Base-by-base conservation (phyloP, 1,139 yeast species). In the Protomyces macrosporus region DNA sequence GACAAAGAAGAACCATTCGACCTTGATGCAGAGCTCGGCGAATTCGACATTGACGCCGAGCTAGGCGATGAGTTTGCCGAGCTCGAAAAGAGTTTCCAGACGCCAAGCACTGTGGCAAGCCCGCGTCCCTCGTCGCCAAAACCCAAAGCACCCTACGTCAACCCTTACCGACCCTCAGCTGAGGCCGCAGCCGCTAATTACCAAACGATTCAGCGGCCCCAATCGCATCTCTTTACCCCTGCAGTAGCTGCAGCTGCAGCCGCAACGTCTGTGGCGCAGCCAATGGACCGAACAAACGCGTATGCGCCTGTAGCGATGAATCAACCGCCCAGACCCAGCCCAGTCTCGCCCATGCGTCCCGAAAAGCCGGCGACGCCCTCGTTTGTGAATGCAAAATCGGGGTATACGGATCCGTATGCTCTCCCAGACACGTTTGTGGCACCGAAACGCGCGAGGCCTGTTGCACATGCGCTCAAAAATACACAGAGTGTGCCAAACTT, bases 401-500 rank as follows among this genome's bases (percentile, higher is more conserved):
- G 39, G 7, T 58, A 58, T 30, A 52, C 45, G 10, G 62, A 58
- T 51, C 62, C 62, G 7, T 58, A 58, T 40, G 62, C 62, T 6
- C 45, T 58, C 5, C 62, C 62, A 32, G 62, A 58, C 16, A 14
- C 39, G 4, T 35, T 58, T 37, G 62, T 58, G 9, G 42, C 55
- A n/a, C 32, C 42, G 34, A 58, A 58, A 36, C 33, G 62, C n/a
- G 30, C 50, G 23, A 37, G 62, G 10, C 62, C 62, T 4, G 55
- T 12, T 1, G 33, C 52, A 10, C 62, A 58, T 37, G 35, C 53
- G 6, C 45, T 58, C 34, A 35, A 55, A 10, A 34, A 16, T n/a
- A 42, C 56, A 9, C 56, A 48, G 14, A 58, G 62, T 40, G 62
- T 58, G 23, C 62, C 62, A 7, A 52, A 58, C 36, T n/a, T 58